Percentiles rank a stretch among this genome's conserved stretches.
Conservation (phyloP, 495 filamentous ascomycete species). For the Penicillium angulare region DNA sequence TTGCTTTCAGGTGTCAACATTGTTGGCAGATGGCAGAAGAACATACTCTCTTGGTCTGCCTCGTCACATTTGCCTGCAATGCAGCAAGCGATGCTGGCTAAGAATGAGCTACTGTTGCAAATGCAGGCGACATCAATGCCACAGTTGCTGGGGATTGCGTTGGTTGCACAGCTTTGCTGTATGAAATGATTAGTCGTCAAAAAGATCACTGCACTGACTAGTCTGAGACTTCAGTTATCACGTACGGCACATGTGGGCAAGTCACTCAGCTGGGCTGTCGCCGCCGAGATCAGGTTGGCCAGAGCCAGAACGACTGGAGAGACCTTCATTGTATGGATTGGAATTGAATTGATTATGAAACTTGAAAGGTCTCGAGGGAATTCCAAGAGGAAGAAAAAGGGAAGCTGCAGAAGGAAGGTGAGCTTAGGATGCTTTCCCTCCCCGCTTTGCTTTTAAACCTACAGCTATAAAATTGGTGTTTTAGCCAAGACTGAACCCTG, state of each 20-base stretch:
- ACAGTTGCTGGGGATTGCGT: constrained; percentile 51
- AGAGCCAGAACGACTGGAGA: constrained; percentile 28
- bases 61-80: constrained; percentile 52
- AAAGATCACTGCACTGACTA: too few species aligned
- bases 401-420: not conserved
- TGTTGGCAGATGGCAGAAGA: not conserved
- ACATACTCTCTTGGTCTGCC: constrained; percentile 56
- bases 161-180: constrained; percentile 55
- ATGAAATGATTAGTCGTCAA: too few species aligned
- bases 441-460: too few species aligned
- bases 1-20: not conserved
- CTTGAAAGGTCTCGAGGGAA: not conserved
- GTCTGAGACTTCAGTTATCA: not conserved
- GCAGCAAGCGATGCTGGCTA: constrained; percentile 66
- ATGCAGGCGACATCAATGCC: constrained; percentile 64
- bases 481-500: too few species aligned
- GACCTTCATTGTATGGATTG: constrained; percentile 37
- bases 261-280: constrained; percentile 37
- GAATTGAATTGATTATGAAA: constrained; percentile 1
- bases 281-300: constrained; percentile 30
- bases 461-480: too few species aligned
- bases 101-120: constrained; percentile 58
- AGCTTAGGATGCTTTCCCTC: too few species aligned
- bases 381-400: not conserved
- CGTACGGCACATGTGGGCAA: constrained; percentile 54